A percentile compares a stretch with the other conserved stretches of the same genome.
phyloP scores from a whole-genome alignment of 495 filamentous ascomycete species.

The Daldinia bambusicola region DNA sequence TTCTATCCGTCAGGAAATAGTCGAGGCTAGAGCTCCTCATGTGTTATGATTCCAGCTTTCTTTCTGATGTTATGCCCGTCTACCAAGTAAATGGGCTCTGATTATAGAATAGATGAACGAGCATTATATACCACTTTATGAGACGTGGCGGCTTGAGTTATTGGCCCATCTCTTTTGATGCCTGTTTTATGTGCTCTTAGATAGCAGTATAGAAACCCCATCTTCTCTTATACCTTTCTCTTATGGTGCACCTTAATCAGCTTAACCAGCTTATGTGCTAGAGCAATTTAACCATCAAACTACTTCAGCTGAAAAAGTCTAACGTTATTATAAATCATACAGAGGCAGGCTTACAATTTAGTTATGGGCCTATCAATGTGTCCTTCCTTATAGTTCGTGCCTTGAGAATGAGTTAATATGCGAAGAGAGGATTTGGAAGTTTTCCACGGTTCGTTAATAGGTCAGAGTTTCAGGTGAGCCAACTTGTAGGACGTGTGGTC shows the following conservation, averaged over 20 bases:
- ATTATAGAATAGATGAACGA: neutral
- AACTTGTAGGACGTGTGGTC: neutral
- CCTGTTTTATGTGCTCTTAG: neutral
- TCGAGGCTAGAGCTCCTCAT: neutral
- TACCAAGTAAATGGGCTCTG: neutral
- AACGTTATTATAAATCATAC: neutral
- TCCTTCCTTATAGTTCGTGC: neutral
- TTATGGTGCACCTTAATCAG: neutral
- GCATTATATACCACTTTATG: neutral
- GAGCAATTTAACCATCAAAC: neutral
- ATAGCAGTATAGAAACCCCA: neutral
- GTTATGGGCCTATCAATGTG: neutral
- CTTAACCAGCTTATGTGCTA: neutral
- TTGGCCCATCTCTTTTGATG: neutral
- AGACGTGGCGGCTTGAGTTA: neutral
- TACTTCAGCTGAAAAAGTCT: neutral
- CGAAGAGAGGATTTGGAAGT: neutral
- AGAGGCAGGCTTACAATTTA: neutral
- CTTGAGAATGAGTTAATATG: neutral
- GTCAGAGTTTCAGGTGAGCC: neutral
- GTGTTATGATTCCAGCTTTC: neutral
- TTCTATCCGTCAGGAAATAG: neutral
- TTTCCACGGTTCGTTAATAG: neutral
- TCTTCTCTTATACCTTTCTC: neutral
- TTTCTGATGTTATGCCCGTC: neutral